Base-by-base conservation (phyloP, 2,329 filamentous ascomycete species). In the Dactylellina cionopaga region DNA sequence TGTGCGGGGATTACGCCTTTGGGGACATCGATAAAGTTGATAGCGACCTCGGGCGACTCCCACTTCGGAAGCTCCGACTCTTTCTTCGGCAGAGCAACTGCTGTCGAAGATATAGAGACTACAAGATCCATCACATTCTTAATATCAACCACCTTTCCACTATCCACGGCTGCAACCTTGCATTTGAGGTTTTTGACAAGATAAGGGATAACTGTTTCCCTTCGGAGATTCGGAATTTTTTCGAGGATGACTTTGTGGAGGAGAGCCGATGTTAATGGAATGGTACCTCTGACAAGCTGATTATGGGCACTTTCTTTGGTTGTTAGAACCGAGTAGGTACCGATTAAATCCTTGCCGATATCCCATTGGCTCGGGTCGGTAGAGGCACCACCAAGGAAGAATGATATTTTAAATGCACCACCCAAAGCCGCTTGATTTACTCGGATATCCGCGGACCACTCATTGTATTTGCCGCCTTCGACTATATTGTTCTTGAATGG, bases 231-330 rank as follows among this genome's bases (percentile, higher is more conserved):
- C 9, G 75, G 70, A 7, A 80, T 64, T 37, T 77, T 70, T 4
- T 76, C 76, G 5, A 75, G 76, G 7, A 79, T 68, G 24, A 79
- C 76, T 39, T 78, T 74, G 19, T 79, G 75, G 13, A 80, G 54
- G 10, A 83, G 73, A 13, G 77, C 79, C 0, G 77, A 75, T 0
- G 81, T 82, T 5, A 83, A 65, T 0, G 78, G 79, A 1, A 83
- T 78, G 29, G 78, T 80, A 11, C 80, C 81, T 1, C 80, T 80
- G 27, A 82, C 77, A 11, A 77, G 65, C 5, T 77, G 64, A 5
- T 75, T 59, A 10, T 62, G 58, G 5, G 5, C 19, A 0, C 2
- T 6, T n/a, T 22, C 39, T 17, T n/a, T 46, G 41, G 2, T 39
- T 15, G 52, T 43, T 22, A 55, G 24, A 47, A 55, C 25, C 5